phyloP scores from a whole-genome alignment of 441 rosid genomes.

The Adansonia grandidieri region DNA sequence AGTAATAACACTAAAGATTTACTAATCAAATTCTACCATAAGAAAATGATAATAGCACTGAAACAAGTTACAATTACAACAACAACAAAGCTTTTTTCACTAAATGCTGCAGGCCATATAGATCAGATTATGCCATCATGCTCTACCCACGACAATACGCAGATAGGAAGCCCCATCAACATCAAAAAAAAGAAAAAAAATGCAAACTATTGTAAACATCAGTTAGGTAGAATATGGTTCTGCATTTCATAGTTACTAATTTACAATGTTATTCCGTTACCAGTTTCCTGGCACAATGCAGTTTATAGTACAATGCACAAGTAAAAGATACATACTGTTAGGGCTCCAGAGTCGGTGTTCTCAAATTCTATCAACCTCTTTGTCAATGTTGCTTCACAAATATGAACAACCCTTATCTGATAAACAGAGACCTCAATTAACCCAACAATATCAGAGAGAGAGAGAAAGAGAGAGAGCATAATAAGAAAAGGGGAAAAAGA shows the following conservation, averaged over 20 bases:
- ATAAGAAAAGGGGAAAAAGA: not conserved
- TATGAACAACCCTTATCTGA: slow-evolving; percentile 71
- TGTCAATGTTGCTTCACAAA: slow-evolving; percentile 86
- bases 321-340: slow-evolving; percentile 57
- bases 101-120: not conserved
- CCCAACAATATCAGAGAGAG: not conserved
- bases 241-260: slow-evolving; percentile 7
- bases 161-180: slow-evolving; percentile 11
- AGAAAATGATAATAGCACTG: not conserved
- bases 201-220: not conserved
- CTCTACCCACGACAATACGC: not conserved
- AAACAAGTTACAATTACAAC: slow-evolving; percentile 14
- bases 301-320: not conserved
- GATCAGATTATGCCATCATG: not conserved
- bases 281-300: slow-evolving; percentile 9
- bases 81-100: not conserved
- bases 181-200: not conserved
- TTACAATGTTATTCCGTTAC: slow-evolving; percentile 8
- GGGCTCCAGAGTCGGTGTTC: slow-evolving; percentile 76
- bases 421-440: slow-evolving; percentile 30
- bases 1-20: not conserved
- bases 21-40: slow-evolving; percentile 8
- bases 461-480: not conserved
- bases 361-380: slow-evolving; percentile 84
- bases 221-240: not conserved